A percentile compares a stretch with the other conserved stretches of the same genome.
Evolutionary conservation across 306 rosid genomes (phyloP).

Genomic region (Bauhinia variegata): DNA sequence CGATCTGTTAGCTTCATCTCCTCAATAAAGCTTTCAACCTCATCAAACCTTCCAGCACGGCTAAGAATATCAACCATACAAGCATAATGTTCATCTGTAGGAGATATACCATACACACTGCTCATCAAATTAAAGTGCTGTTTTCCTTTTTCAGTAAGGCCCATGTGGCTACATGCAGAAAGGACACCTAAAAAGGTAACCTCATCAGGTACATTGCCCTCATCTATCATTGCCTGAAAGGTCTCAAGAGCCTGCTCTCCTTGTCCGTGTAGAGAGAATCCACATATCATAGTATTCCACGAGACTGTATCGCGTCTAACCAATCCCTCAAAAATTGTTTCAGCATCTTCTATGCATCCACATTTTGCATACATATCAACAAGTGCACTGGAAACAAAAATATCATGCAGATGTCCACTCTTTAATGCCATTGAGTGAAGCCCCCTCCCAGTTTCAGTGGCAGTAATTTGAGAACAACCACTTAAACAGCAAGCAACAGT

Average conservation of each 20-base stretch:
- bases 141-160: conserved; percentile 46
- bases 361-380: conserved; percentile 51
- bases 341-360: conserved; percentile 49
- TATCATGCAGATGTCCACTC: conserved; percentile 39
- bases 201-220: conserved; percentile 35
- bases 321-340: conserved; percentile 37
- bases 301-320: conserved; percentile 35
- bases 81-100: conserved; percentile 44
- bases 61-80: conserved; percentile 49
- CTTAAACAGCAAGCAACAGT: conserved; percentile 40
- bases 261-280: conserved; percentile 39
- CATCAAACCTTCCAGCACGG: conserved; percentile 47
- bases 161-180: conserved; percentile 47
- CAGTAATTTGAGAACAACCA: conserved; percentile 44
- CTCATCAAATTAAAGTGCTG: conserved; percentile 34
- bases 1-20: conserved; percentile 40
- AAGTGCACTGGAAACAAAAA: conserved; percentile 40
- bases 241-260: conserved; percentile 47
- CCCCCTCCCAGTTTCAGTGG: conserved; percentile 35
- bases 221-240: conserved; percentile 42
- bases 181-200: conserved; percentile 47
- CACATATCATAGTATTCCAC: conserved; percentile 52
- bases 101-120: conserved; percentile 32
- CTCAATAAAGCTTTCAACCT: conserved; percentile 42
- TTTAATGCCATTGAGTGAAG: conserved; percentile 41